A percentile compares a stretch with the other conserved stretches of the same genome.
Evolutionary conservation across 2,329 filamentous ascomycete species (phyloP).

Genomic region (Xylaria polymorpha): DNA sequence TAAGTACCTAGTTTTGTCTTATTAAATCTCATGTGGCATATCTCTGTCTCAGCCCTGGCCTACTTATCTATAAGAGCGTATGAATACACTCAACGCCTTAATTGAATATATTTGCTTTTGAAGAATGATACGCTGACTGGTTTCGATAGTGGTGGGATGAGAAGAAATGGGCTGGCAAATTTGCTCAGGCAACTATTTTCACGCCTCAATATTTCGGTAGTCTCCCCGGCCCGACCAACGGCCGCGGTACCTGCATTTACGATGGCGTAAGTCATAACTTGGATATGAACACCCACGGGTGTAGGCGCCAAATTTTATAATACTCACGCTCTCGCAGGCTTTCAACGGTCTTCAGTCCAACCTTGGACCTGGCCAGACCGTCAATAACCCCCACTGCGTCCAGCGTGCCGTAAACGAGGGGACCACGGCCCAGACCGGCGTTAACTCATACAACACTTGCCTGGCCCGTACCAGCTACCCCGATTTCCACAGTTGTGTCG

Average conservation of each 20-base stretch:
- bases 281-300: neutral
- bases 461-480: constrained; percentile 45
- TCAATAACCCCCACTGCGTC: constrained; percentile 49
- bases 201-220: constrained; percentile 47
- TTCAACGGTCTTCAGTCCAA: constrained; percentile 45
- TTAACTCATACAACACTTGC: constrained; percentile 44
- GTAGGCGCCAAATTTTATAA: neutral
- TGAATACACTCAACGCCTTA: neutral
- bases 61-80: neutral
- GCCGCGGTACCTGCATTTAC: constrained; percentile 46
- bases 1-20: constrained; percentile 26
- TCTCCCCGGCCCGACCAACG: constrained; percentile 45
- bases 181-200: constrained; percentile 47
- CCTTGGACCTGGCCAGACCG: constrained; percentile 44
- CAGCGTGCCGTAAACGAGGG: constrained; percentile 50
- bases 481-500: constrained; percentile 48
- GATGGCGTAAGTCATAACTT: constrained; percentile 40
- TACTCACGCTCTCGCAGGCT: constrained; percentile 36
- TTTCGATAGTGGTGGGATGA: constrained; percentile 50
- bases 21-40: neutral
- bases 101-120: neutral
- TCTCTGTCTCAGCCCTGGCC: neutral
- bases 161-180: constrained; percentile 51
- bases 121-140: constrained; percentile 1
- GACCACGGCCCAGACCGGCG: constrained; percentile 45